Base-by-base conservation (phyloP, 352 stramenopile genomes). In the Phytopythium vexans region DNA sequence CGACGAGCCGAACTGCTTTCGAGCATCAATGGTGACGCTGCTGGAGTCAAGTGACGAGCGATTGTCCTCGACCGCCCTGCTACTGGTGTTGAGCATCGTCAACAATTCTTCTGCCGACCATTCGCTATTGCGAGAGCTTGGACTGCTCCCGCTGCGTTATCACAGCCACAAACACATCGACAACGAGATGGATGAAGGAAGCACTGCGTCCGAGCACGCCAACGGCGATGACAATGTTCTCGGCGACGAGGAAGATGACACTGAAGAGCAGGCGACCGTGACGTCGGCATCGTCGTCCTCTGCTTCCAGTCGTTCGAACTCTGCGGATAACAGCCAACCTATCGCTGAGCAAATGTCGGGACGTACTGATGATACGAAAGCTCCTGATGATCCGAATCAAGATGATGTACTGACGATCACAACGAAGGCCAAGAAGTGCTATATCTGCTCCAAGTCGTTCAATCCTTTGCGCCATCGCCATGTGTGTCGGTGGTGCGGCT, bases 371-470 rank as follows among this genome's bases (percentile, higher is more conserved):
- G 21, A 27, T 27, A 27, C 21, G 21, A 27, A 27, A 27, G 21
- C 21, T 27, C 1, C 21, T 27, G 21, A 27, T 2, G 21, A 27
- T 27, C 21, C 21, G 21, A 27, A 27, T 27, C 21, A 27, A 27
- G 21, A 27, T 2, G 21, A 27, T 27, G 21, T 27, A 2, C 21
- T 27, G 21, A 27, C 21, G 21, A 27, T 27, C 21, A 27, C 21
- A 27, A 27, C 21, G 21, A 27, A 27, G 21, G 73, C 67, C 21
- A 88, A 83, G 46, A 86, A 89, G 59, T 92, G 84, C 60, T 71
- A 72, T 0, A 66, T 88, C 4, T 94, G 82, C 57, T 75, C 72
- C 54, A 94, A 92, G 69, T 85, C 69, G 52, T 94, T 94, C 57
- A 92, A 90, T 52, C 77, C 80, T 31, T 58, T 94, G 55, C 80